A percentile compares a stretch with the other conserved stretches of the same genome.
These are phyloP conservation scores for Trichocomaceae sp. DNA, from an alignment of 2,329 filamentous ascomycete species.

Conservation along the genomic window DNA sequence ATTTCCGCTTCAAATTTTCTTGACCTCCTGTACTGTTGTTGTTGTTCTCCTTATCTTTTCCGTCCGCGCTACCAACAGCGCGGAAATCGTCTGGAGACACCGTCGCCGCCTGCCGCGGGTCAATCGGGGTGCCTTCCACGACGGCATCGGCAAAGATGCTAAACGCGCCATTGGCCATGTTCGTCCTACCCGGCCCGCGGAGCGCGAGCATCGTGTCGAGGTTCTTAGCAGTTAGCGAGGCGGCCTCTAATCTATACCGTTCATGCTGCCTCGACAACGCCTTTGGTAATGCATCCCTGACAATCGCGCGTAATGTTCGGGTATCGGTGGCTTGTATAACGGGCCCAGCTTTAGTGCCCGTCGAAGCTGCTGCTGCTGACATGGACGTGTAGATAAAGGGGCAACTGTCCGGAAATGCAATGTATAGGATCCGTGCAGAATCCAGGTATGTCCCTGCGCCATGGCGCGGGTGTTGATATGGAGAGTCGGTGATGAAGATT, in stretches of 20 bases:
- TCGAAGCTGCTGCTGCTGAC: slow-evolving; percentile 30
- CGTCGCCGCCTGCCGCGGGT: slow-evolving; percentile 37
- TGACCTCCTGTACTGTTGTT: slow-evolving; percentile 5
- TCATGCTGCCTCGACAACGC: slow-evolving; percentile 69
- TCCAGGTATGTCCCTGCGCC: slow-evolving; percentile 44
- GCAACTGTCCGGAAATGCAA: slow-evolving; percentile 75
- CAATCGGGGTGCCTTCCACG: slow-evolving; percentile 46
- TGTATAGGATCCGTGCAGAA: slow-evolving; percentile 64
- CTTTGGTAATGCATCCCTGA: slow-evolving; percentile 74
- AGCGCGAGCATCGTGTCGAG: slow-evolving; percentile 62
- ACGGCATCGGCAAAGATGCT: slow-evolving; percentile 65
- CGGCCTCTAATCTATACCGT: slow-evolving; percentile 62
- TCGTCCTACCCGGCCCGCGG: slow-evolving; percentile 62
- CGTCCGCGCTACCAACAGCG: slow-evolving; percentile 18
- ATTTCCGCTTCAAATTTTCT: slow-evolving; percentile 15
- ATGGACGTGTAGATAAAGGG: slow-evolving; percentile 65
- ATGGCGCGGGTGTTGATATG: slow-evolving; percentile 57
- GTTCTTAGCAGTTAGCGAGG: slow-evolving; percentile 64
- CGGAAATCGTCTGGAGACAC: slow-evolving; percentile 28
- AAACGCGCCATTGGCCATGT: slow-evolving; percentile 71
- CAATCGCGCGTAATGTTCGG: slow-evolving; percentile 60
- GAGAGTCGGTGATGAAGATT: slow-evolving; percentile 72
- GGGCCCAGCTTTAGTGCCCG: slow-evolving; percentile 30
- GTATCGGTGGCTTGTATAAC: slow-evolving; percentile 38
- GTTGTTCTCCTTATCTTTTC: slow-evolving; percentile 15